Base-by-base conservation (phyloP, 176 grass and related monocot genomes). In the Oryza rufipogon region DNA sequence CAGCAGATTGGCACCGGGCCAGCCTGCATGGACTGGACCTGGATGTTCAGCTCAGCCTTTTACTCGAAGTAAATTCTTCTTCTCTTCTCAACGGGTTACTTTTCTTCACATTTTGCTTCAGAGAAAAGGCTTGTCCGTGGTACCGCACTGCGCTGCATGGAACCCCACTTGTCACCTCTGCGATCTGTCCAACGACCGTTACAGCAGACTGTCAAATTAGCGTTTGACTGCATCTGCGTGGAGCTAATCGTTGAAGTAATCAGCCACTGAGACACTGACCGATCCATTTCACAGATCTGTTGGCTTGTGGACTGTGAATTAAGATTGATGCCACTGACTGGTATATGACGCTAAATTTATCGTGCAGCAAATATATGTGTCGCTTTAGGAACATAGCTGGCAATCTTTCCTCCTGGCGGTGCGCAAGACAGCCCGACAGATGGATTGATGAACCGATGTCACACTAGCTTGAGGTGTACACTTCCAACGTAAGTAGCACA, bases 391-490 rank as follows among this genome's bases (percentile, higher is more conserved):
- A 8, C 51, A 4, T 61, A 30, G 26, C 60, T 68, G 25, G 10
- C 77, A 49, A 17, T 17, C 2, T 78, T 32, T 48, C 23, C 77
- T 68, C 58, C 34, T 19, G 76, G 26, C 20, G 19, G 66, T 52
- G 64, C 45, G 78, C 45, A 1, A 38, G 82, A 84, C 72, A 68
- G 22, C 33, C 45, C 61, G 72, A 76, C 72, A 67, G 73, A 68
- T 41, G 14, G 46, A 26, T 68, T 84, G 64, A 56, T 76, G 64
- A n/a, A 26, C 82, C 82, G 33, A 77, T 69, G 47, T 47, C 82
- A 58, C 38, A 67, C 71, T 84, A 11, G 60, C 64, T 41, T 68
- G n/a, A 2, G 13, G 2, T 9, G 61, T 41, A 54, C 81, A 15
- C 61, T 67, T 26, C 42, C 39, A 64, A 6, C 10, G 10, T 32